Percentiles rank a stretch among this genome's conserved stretches.
phyloP scores from a whole-genome alignment of 2,329 filamentous ascomycete species.

The Fusarium gaditjirri region DNA sequence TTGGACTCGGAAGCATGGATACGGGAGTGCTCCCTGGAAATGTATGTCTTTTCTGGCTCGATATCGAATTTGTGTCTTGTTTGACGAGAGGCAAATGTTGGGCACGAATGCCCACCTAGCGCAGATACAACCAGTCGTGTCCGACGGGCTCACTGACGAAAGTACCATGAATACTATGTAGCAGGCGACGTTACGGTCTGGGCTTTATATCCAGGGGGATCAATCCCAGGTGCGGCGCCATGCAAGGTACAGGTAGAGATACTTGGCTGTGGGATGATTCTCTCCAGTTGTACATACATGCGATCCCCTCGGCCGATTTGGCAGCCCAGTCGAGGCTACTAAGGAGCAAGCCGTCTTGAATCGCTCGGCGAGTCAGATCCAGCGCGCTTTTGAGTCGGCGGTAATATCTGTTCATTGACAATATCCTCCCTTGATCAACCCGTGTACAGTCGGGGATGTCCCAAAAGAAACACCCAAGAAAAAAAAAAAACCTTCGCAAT shows the following conservation, averaged over 20 bases:
- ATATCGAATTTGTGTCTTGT: conserved; percentile 7
- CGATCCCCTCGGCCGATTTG: conserved; percentile 39
- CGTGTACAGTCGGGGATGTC: not conserved
- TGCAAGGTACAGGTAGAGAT: conserved; percentile 23
- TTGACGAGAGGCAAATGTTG: conserved; percentile 35
- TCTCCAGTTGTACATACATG: conserved; percentile 16
- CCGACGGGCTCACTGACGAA: conserved; percentile 27
- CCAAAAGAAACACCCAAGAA: not conserved
- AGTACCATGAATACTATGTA: conserved; percentile 20
- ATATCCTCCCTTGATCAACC: conserved; percentile 1
- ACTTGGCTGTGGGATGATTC: conserved; percentile 4
- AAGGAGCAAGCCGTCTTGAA: conserved; percentile 15
- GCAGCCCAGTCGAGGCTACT: conserved; percentile 24
- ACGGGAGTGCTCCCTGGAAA: not conserved
- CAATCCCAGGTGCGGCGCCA: conserved; percentile 2
- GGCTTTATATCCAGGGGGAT: conserved; percentile 8
- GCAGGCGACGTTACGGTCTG: conserved; percentile 33
- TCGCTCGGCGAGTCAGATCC: conserved; percentile 41
- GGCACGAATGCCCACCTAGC: conserved; percentile 31
- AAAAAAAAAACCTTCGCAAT: not conserved
- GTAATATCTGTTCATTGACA: conserved; percentile 16
- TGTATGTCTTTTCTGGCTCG: conserved; percentile 7
- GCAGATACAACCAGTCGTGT: conserved; percentile 18
- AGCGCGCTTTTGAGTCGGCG: conserved; percentile 42
- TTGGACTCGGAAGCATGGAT: not conserved